These are phyloP conservation scores for Pelargonium fulgidum DNA, from an alignment of 441 rosid genomes.

Conservation along the genomic window DNA sequence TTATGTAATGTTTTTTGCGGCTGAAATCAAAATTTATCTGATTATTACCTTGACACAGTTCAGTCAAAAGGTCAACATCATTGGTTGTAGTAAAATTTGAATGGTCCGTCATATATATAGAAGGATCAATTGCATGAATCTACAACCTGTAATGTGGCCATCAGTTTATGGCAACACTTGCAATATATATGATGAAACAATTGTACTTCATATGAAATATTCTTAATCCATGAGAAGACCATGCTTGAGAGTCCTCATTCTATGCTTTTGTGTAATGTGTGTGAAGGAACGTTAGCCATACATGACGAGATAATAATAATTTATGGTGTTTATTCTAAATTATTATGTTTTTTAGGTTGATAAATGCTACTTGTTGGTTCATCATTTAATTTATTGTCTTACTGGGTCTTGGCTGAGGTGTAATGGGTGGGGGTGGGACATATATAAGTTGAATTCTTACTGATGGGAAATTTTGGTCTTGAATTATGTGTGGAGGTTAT, in stretches of 20 bases:
- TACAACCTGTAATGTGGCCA: not conserved
- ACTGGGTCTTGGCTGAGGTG: too few relatives aligned
- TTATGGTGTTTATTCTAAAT: too few relatives aligned
- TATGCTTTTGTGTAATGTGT: not conserved
- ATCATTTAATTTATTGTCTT: too few relatives aligned
- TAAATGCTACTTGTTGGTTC: too few relatives aligned
- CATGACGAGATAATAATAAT: too few relatives aligned
- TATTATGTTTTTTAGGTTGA: too few relatives aligned
- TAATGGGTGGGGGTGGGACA: too few relatives aligned
- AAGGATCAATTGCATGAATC: not conserved
- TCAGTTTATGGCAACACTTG: not conserved
- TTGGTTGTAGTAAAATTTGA: not conserved
- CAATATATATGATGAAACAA: not conserved
- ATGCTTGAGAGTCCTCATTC: not conserved
- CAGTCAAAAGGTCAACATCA: not conserved
- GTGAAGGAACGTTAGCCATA: too few relatives aligned
- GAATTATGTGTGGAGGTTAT: too few relatives aligned
- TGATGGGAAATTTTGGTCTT: too few relatives aligned
- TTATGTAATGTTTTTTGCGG: not conserved
- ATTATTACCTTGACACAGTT: not conserved
- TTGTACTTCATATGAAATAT: not conserved
- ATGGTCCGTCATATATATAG: not conserved
- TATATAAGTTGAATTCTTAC: too few relatives aligned
- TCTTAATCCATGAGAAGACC: not conserved
- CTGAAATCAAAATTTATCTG: not conserved